These are phyloP conservation scores for Aspergillus sp. DNA, from an alignment of 2,329 filamentous ascomycete genomes.

Conservation along the genomic window DNA sequence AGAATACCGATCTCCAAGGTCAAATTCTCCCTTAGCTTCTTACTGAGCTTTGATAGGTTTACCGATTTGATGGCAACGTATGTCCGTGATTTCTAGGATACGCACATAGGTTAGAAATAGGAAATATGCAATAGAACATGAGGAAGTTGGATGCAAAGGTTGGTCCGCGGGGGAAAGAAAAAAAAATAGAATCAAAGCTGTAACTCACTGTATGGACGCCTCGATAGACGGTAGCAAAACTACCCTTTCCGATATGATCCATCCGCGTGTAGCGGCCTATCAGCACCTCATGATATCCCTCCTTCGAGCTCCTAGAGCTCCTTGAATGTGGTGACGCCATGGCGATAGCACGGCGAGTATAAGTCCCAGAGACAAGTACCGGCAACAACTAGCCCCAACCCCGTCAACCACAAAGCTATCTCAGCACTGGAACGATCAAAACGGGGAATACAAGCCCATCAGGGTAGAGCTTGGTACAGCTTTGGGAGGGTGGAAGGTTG, in stretches of 20 bases:
- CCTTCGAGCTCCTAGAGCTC: slow-evolving; percentile 41
- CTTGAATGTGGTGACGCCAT: slow-evolving; percentile 42
- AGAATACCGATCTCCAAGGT: slow-evolving; percentile 95
- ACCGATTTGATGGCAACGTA: slow-evolving; percentile 97
- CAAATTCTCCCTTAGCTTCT: slow-evolving; percentile 94
- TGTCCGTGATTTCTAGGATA: slow-evolving; percentile 68
- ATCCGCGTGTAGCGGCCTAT: slow-evolving; percentile 80
- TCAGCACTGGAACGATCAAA: slow-evolving; percentile 29
- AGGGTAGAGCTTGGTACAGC: slow-evolving; percentile 22
- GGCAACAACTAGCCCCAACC: slow-evolving; percentile 20
- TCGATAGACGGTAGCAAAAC: slow-evolving; percentile 93
- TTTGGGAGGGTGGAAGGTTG: not conserved
- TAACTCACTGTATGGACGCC: slow-evolving; percentile 76
- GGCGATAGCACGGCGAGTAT: slow-evolving; percentile 32
- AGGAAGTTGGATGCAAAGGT: not conserved
- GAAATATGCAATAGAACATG: not conserved
- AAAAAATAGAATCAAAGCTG: not conserved
- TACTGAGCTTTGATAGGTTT: slow-evolving; percentile 84
- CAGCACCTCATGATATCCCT: slow-evolving; percentile 35
- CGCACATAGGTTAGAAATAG: slow-evolving; percentile 4
- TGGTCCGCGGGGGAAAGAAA: not conserved
- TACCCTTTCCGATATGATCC: slow-evolving; percentile 92
- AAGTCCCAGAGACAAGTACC: slow-evolving; percentile 18
- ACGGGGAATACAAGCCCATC: slow-evolving; percentile 33
- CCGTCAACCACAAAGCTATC: slow-evolving; percentile 39